These are phyloP conservation scores for Cadophora malorum DNA, from an alignment of 2,329 filamentous ascomycete genomes.

Conservation along the genomic window DNA sequence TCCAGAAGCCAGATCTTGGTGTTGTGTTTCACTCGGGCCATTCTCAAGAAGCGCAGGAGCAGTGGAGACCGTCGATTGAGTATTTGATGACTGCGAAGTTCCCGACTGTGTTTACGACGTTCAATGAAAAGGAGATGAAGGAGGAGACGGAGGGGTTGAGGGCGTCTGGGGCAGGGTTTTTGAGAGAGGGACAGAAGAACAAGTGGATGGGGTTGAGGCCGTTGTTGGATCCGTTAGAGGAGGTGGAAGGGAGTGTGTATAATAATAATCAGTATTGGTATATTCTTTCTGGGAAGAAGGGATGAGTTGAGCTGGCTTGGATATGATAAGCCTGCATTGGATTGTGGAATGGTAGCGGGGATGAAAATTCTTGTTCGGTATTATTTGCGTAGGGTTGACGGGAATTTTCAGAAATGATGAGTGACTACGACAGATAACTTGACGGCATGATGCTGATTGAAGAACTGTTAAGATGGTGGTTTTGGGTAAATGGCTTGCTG, in stretches of 20 bases:
- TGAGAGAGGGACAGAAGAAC: slow-evolving; percentile 30
- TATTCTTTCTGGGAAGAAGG: slow-evolving; percentile 21
- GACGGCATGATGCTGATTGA: no score
- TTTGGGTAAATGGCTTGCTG: no score
- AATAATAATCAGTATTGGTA: slow-evolving; percentile 34
- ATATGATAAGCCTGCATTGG: no score
- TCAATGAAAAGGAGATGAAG: slow-evolving; percentile 32
- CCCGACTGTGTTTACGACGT: slow-evolving; percentile 34
- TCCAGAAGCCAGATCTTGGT: slow-evolving; percentile 28
- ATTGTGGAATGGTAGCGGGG: no score
- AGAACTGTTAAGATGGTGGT: no score
- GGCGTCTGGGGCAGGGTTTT: slow-evolving; percentile 22
- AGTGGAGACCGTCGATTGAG: slow-evolving; percentile 30
- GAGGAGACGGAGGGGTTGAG: slow-evolving; percentile 27
- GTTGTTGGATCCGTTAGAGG: slow-evolving; percentile 29
- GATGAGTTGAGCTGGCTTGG: not conserved
- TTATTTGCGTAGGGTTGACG: no score
- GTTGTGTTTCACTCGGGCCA: slow-evolving; percentile 34
- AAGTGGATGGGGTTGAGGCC: slow-evolving; percentile 32
- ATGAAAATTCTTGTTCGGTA: no score
- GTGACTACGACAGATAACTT: no score
- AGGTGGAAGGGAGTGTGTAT: slow-evolving; percentile 27
- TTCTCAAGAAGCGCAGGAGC: slow-evolving; percentile 21
- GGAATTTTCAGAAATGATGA: no score
- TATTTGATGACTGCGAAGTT: slow-evolving; percentile 21